Evolutionary conservation across 208 protist species (phyloP).

Genomic region (Leishmania lainsoni): DNA sequence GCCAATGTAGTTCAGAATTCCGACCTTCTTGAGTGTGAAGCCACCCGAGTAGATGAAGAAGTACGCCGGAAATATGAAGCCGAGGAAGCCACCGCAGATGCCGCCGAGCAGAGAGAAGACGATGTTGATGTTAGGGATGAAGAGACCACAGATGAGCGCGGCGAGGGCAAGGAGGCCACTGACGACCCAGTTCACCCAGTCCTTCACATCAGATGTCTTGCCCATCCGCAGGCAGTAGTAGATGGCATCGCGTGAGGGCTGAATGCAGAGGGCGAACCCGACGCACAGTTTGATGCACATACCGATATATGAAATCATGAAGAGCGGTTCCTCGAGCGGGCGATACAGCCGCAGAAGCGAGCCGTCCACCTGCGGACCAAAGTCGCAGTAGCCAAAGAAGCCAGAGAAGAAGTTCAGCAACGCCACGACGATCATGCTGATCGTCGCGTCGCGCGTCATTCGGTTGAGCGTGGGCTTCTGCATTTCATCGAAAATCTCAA

Average conservation of each 20-base stretch:
- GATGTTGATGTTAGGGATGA: slow-evolving; percentile 78
- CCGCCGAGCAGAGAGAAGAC: slow-evolving; percentile 81
- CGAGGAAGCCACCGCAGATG: slow-evolving; percentile 72
- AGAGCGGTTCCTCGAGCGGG: slow-evolving; percentile 44
- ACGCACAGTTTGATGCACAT: slow-evolving; percentile 79
- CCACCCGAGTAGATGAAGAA: slow-evolving; percentile 79
- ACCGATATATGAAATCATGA: slow-evolving; percentile 68
- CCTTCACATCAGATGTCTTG: slow-evolving; percentile 49
- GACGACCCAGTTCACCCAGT: slow-evolving; percentile 54
- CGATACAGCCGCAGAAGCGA: slow-evolving; percentile 69
- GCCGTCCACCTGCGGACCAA: slow-evolving; percentile 45
- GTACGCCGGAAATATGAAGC: slow-evolving; percentile 81
- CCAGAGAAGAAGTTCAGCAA: slow-evolving; percentile 72
- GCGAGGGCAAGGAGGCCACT: slow-evolving; percentile 45
- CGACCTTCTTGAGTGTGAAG: slow-evolving; percentile 57
- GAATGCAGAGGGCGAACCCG: slow-evolving; percentile 77
- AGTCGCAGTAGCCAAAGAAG: slow-evolving; percentile 85
- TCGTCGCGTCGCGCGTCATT: slow-evolving; percentile 54
- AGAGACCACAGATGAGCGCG: slow-evolving; percentile 71
- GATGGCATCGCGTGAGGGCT: slow-evolving; percentile 68
- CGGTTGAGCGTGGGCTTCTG: slow-evolving; percentile 31
- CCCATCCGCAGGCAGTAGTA: slow-evolving; percentile 66
- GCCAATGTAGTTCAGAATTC: slow-evolving; percentile 51
- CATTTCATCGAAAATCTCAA: slow-evolving; percentile 84
- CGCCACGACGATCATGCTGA: slow-evolving; percentile 57